Conservation (phyloP, 1,284 basidiomycete species). For the Puccinia polysora region DNA sequence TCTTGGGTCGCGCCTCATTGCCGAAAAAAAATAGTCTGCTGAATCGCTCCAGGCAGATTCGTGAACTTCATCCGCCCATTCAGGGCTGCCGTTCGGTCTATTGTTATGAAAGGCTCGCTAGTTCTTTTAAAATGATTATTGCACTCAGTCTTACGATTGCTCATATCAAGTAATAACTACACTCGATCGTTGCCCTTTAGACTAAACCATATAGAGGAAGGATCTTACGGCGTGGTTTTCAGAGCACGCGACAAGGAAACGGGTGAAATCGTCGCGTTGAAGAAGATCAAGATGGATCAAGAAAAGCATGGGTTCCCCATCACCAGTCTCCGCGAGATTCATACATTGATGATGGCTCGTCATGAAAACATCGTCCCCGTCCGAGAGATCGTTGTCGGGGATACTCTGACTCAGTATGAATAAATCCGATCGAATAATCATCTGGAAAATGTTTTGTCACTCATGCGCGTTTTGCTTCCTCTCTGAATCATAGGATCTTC, state of each 20-base stretch:
- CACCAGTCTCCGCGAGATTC: conserved; percentile 88
- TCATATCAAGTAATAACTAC: not conserved
- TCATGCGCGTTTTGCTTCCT: no score
- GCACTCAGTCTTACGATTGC: not conserved
- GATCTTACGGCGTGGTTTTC: conserved; percentile 95
- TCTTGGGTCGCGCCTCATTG: conserved; percentile 26
- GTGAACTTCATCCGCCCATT: conserved; percentile 44
- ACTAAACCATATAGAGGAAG: conserved; percentile 98
- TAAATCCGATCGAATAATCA: no score
- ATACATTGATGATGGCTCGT: conserved; percentile 69
- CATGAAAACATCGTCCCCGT: conserved; percentile 95
- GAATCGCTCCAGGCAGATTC: conserved; percentile 35
- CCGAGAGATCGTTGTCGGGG: conserved; percentile 96
- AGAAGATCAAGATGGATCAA: conserved; percentile 96
- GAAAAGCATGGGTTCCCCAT: conserved; percentile 98
- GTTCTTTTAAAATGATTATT: not conserved
- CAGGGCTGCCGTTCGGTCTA: conserved; percentile 75
- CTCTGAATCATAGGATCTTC: conserved; percentile 89
- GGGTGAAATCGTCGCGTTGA: conserved; percentile 89
- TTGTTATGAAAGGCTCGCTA: conserved; percentile 66
- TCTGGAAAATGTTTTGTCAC: no score
- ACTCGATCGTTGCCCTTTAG: conserved; percentile 11
- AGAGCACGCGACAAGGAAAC: conserved; percentile 88
- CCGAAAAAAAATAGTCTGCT: not conserved
- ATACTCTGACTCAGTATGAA: conserved; percentile 94